Conservation (phyloP, 257 asterid genomes). For the Eustoma russellianum region DNA sequence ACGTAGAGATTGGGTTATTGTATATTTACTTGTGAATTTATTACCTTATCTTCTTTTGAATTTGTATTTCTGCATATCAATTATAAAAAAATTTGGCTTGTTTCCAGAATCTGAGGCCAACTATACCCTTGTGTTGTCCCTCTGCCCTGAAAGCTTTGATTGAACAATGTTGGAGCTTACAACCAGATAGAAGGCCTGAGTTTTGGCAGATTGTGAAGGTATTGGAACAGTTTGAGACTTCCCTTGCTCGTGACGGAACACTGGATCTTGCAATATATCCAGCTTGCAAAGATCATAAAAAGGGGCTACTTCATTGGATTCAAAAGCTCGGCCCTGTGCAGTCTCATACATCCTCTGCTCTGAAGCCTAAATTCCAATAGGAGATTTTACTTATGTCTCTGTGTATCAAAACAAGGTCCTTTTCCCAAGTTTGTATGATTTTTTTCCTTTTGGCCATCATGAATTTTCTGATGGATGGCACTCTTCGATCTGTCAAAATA, state of each 20-base stretch:
- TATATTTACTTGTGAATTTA: no score
- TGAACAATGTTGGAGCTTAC: constrained; percentile 37
- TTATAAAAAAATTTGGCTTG: no score
- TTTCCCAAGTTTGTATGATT: constrained; percentile 12
- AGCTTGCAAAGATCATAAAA: constrained; percentile 35
- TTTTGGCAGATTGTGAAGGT: constrained; percentile 39
- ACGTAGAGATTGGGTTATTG: no score
- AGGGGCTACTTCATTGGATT: constrained; percentile 61
- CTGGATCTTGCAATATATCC: constrained; percentile 7
- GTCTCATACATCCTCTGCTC: constrained; percentile 20
- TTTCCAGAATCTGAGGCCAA: constrained; percentile 32
- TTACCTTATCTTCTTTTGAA: no score
- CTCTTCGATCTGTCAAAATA: neutral
- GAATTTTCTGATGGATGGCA: constrained; percentile 17
- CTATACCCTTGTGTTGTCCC: constrained; percentile 23
- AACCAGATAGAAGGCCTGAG: constrained; percentile 41
- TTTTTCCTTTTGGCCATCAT: constrained; percentile 10
- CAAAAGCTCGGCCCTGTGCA: constrained; percentile 46
- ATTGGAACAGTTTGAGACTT: constrained; percentile 27
- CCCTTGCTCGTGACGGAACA: constrained; percentile 28
- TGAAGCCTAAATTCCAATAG: constrained; percentile 52
- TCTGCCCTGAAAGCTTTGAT: constrained; percentile 28
- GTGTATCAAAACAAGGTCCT: constrained; percentile 14
- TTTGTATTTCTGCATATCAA: no score
- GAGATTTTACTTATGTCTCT: constrained; percentile 9